Evolutionary conservation across 2,329 filamentous ascomycete genomes (phyloP), one percentile per base, ranked within the genome.

Genomic region (Penicillium sp.): DNA sequence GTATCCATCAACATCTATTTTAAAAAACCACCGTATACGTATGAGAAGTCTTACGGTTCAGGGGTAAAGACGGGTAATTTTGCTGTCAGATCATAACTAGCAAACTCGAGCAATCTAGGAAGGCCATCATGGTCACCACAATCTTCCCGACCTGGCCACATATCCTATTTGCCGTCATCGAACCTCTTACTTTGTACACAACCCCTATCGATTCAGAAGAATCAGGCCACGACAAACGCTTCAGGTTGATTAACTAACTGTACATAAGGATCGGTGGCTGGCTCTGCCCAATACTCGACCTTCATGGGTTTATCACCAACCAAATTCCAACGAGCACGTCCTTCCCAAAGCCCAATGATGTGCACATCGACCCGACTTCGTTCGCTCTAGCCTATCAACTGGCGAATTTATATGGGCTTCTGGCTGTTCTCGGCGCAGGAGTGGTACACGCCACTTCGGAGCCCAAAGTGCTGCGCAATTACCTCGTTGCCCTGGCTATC

Each of bases 341-440:
- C 15, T 21, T 21, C 61, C 69, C 1, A 31, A 46, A 26, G 21
- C 46, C 13, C n/a, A 21, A n/a, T 31, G 49, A 59, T 41, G 52
- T 65, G 15, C 60, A 70, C 30, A 65, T 77, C 47, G 74, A 76
- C 35, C 72, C 73, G 5, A 76, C 73, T 67, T 81, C 81, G 64
- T 80, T 84, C 47, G 79, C 89, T n/a, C 77, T 91, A 30, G 85
- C 87, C 50, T 82, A 85, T 68, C 88, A 92, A 76, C 81, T 92
- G 17, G 89, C 88, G 49, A 92, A 92, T 69, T 74, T 88, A 21
- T 92, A 91, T 69, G 83, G 88, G 1, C 81, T 92, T 13, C 79
- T 91, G 52, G 87, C 85, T 64, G 78, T 91, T 61, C 73, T 91
- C 5, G 89, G 87, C 3, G 71, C 91, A 7, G 87, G 84, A 5